Evolutionary conservation across 2,329 filamentous ascomycete genomes (phyloP), one percentile per base, ranked within the genome.

Genomic region (Cladobotryum mycophilum): DNA sequence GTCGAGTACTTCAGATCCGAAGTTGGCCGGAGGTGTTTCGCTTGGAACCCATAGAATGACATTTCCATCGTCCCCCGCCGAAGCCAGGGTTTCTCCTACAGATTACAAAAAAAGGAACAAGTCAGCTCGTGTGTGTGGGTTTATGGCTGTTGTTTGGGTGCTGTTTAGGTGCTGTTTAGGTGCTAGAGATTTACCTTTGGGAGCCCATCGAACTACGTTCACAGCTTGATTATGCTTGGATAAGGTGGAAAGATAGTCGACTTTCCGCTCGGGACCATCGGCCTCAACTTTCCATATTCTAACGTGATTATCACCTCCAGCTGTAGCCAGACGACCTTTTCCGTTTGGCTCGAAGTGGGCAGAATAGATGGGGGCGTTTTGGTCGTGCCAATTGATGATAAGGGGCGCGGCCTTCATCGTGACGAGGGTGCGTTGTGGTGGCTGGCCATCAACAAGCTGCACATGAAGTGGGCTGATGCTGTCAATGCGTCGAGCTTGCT

Each of bases 341-440:
- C 89, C 90, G 65, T 89, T 80, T 44, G 89, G 89, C 67, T 99
- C 92, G 67, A 97, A 99, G 70, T 97, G 92, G 60, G 90, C 89
- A 41, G 92, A 96, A 74, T 97, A 99, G 67, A 99, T 91, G 53
- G 93, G 93, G 62, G 89, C 84, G 73, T 95, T 96, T 66, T 96
- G 89, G 70, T 96, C 89, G 72, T 99, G 95, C 93, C 93, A 99
- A 76, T 95, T 89, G 73, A 99, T 92, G 67, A 97, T 92, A 61
- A 99, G 80, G 61, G 93, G 92, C 65, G 89, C 86, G 66, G 90
- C 91, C 81, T 95, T 97, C 93, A 99, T 99, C 67, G 70, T 76
- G 70, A 64, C 64, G 61, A 60, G 52, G 50, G 53, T 44, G 45
- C 56, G 53, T 58, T 60, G 59, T 41, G 59, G 60, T 43, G 58